These are phyloP conservation scores for Schizosaccharomyces octosporus DNA, from an alignment of 805 yeast species.

Conservation along the genomic window DNA sequence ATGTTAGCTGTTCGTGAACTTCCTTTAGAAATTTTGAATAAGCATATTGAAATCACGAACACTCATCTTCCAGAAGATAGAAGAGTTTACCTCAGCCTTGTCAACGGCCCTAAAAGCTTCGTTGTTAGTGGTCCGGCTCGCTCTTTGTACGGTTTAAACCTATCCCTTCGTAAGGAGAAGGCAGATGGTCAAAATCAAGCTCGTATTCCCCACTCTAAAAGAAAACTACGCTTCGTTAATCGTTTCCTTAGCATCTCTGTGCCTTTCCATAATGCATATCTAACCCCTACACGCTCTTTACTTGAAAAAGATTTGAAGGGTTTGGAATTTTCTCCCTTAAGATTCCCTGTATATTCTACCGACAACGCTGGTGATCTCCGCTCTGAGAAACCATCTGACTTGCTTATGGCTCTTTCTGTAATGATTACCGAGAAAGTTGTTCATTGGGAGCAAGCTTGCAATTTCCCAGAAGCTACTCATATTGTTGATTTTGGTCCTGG, in stretches of 20 bases:
- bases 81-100: conserved; percentile 70
- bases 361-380: conserved; percentile 17
- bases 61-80: conserved; percentile 78
- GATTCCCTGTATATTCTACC: conserved; percentile 81
- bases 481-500: conserved; percentile 96
- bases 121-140: conserved; percentile 97
- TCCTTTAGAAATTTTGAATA: conserved; percentile 53
- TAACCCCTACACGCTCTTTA: conserved; percentile 39
- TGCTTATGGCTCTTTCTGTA: conserved; percentile 26
- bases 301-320: neutral
- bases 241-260: conserved; percentile 86
- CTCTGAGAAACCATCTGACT: conserved; percentile 31
- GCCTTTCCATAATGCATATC: conserved; percentile 85
- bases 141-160: conserved; percentile 82
- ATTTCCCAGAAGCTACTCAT: conserved; percentile 47
- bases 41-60: conserved; percentile 63
- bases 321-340: conserved; percentile 14
- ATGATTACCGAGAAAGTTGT: conserved; percentile 78
- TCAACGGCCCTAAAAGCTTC: conserved; percentile 86
- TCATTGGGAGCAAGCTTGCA: conserved; percentile 79
- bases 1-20: conserved; percentile 88
- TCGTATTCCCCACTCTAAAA: conserved; percentile 75
- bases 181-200: conserved; percentile 92
- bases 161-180: conserved; percentile 76
- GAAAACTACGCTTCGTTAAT: conserved; percentile 80